phyloP scores from a whole-genome alignment of 1,284 basidiomycete genomes.

The Ustilago lituana region DNA sequence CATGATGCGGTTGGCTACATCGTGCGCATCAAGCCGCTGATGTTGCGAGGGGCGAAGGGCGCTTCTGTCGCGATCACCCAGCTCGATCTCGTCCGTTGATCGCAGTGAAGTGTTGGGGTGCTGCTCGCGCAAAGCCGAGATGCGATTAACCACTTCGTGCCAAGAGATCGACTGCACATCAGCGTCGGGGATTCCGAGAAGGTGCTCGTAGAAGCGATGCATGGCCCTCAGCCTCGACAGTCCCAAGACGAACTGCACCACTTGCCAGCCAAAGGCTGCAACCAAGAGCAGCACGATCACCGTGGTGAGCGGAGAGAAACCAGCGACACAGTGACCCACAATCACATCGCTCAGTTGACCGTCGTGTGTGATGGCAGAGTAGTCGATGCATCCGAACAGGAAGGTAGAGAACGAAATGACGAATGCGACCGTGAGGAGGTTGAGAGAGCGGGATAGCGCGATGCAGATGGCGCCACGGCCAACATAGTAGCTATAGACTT shows the following conservation, averaged over 20 bases:
- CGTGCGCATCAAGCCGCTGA: conserved; percentile 80
- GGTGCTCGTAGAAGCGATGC: conserved; percentile 81
- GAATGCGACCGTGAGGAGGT: conserved; percentile 93
- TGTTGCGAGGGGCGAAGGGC: conserved; percentile 47
- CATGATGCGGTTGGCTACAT: conserved; percentile 94
- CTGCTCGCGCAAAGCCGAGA: conserved; percentile 69
- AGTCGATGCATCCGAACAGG: conserved; percentile 92
- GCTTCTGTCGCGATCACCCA: conserved; percentile 16
- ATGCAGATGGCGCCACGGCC: conserved; percentile 97
- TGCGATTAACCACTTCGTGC: conserved; percentile 90
- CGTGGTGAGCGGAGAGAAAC: conserved; percentile 83
- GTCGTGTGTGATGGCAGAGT: conserved; percentile 73
- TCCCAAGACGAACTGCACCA: conserved; percentile 70
- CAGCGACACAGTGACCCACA: conserved; percentile 70
- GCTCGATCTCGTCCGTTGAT: conserved; percentile 68
- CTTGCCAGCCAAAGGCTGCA: conserved; percentile 74
- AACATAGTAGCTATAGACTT: conserved; percentile 93
- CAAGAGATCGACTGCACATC: conserved; percentile 98
- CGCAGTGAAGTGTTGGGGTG: conserved; percentile 55
- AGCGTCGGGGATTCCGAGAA: conserved; percentile 73
- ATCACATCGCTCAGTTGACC: conserved; percentile 60
- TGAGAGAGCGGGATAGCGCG: conserved; percentile 82
- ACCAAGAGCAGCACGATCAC: conserved; percentile 75
- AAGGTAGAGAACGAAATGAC: conserved; percentile 97
- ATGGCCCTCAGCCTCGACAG: conserved; percentile 84